phyloP scores from a whole-genome alignment of 2,329 filamentous ascomycete genomes.

The Chalaropsis ovoidea region DNA sequence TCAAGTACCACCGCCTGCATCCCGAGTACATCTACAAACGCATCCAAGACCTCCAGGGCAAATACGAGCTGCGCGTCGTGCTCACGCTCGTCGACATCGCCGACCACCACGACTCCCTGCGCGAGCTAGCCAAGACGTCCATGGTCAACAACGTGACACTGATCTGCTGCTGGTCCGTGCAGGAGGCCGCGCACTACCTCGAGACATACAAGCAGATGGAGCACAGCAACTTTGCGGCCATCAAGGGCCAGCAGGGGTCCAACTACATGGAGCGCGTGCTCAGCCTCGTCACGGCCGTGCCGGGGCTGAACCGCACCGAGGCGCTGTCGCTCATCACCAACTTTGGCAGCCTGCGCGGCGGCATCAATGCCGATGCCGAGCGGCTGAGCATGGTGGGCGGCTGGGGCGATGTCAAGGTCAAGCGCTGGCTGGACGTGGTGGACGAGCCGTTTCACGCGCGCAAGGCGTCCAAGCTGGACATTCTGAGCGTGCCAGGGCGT shows the following conservation, averaged over 20 bases:
- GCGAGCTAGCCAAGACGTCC: constrained; percentile 84
- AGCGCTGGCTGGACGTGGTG: constrained; percentile 70
- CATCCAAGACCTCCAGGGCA: constrained; percentile 71
- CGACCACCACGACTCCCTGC: constrained; percentile 82
- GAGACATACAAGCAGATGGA: constrained; percentile 94
- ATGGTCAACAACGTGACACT: constrained; percentile 87
- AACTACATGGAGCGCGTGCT: constrained; percentile 78
- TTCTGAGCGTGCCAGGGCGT: constrained; percentile 21
- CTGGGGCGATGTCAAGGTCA: constrained; percentile 93
- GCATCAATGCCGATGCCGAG: constrained; percentile 78
- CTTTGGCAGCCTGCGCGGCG: constrained; percentile 79
- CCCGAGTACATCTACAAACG: constrained; percentile 96
- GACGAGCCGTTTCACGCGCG: constrained; percentile 74
- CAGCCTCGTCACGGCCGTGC: constrained; percentile 83
- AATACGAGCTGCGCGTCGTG: constrained; percentile 77
- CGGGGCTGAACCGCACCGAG: constrained; percentile 89
- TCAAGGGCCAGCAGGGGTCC: constrained; percentile 73
- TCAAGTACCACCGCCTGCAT: constrained; percentile 95
- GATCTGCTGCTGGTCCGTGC: constrained; percentile 86
- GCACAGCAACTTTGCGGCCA: constrained; percentile 67
- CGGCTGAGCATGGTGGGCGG: constrained; percentile 76
- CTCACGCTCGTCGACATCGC: constrained; percentile 89
- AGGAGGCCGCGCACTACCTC: constrained; percentile 85
- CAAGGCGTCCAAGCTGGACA: constrained; percentile 49
- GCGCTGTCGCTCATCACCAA: constrained; percentile 81